phyloP scores from a whole-genome alignment of 208 protist species.

The Leishmania martiniquensis region DNA sequence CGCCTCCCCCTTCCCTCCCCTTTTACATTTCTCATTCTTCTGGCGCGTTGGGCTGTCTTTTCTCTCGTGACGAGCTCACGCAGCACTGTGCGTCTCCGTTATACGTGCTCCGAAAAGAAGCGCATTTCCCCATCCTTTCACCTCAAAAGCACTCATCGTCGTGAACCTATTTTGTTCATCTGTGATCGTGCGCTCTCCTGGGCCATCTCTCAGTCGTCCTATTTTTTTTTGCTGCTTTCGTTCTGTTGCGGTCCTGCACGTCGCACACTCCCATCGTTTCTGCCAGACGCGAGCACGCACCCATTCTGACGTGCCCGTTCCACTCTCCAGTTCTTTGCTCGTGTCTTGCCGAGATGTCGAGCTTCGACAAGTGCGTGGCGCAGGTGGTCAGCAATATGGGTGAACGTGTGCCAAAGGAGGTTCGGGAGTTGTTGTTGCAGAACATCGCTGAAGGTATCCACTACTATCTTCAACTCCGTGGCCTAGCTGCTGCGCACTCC shows the following conservation, averaged over 20 bases:
- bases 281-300: background rate
- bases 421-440: conserved; percentile 46
- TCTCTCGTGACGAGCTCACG: background rate
- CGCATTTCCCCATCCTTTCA: background rate
- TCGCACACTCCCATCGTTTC: background rate
- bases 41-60: background rate
- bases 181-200: background rate
- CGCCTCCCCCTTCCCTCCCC: background rate
- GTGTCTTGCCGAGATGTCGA: conserved; percentile 45
- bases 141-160: background rate
- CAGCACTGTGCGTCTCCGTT: background rate
- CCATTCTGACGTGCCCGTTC: too few relatives aligned
- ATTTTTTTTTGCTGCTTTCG: background rate
- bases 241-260: background rate
- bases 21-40: background rate
- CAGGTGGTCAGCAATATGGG: conserved; percentile 48
- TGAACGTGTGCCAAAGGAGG: conserved; percentile 28
- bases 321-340: background rate
- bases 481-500: conserved; percentile 8
- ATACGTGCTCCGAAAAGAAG: background rate
- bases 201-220: background rate
- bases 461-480: conserved; percentile 49
- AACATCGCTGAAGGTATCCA: conserved; percentile 51
- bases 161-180: background rate
- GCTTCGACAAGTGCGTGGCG: conserved; percentile 70